Conservation (phyloP, 371 early-diverging fungal species). For the Circinella umbellata region DNA sequence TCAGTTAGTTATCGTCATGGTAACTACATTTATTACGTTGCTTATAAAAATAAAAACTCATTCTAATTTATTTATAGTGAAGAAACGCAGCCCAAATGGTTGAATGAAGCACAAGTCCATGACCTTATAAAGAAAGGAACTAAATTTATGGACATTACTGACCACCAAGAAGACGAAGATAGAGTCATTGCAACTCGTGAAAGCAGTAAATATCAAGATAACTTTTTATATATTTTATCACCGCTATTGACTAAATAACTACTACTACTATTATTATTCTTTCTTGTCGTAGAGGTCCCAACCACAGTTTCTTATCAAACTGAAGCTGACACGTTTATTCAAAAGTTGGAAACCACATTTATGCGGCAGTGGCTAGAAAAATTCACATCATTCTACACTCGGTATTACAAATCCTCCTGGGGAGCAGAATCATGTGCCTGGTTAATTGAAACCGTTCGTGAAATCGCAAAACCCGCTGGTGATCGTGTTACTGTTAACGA, state of each 20-base stretch:
- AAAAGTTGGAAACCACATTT: constrained; percentile 59
- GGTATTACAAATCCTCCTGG: constrained; percentile 85
- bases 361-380: constrained; percentile 69
- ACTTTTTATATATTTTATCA: not conserved
- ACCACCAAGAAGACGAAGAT: constrained; percentile 40
- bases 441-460: constrained; percentile 68
- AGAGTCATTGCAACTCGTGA: not conserved
- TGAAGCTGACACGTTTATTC: constrained; percentile 61
- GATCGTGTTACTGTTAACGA: constrained; percentile 70
- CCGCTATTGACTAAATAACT: not conserved
- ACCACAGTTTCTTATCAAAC: constrained; percentile 46
- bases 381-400: constrained; percentile 84
- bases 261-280: constrained; percentile 11
- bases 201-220: not conserved
- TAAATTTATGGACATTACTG: constrained; percentile 91
- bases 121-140: constrained; percentile 68
- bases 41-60: not conserved
- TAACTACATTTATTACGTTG: not conserved
- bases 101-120: constrained; percentile 67
- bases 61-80: not conserved
- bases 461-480: constrained; percentile 43
- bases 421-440: constrained; percentile 79
- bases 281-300: constrained; percentile 46
- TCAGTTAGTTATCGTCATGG: not conserved
- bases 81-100: constrained; percentile 47